Conservation (phyloP, 208 protist genomes). For the Lotmaria passim region DNA sequence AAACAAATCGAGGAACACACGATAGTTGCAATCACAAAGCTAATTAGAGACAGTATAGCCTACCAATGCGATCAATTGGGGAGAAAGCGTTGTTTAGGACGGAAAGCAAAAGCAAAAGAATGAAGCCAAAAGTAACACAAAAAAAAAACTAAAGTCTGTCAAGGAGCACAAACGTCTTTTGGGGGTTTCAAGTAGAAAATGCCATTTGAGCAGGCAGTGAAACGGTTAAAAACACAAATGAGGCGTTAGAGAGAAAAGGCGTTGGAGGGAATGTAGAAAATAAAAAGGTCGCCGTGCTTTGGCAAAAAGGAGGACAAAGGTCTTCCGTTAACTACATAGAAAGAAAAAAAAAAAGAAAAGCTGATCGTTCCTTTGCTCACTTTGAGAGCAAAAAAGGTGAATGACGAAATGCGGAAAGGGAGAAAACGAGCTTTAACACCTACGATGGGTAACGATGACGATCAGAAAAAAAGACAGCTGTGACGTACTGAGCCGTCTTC, state of each 20-base stretch:
- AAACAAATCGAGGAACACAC: background rate
- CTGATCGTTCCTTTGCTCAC: too few species aligned
- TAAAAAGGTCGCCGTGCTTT: background rate
- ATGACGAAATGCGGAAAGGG: too few species aligned
- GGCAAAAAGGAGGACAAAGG: constrained; percentile 8
- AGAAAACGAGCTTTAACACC: too few species aligned
- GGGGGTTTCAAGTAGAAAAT: too few species aligned
- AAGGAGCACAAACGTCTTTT: background rate
- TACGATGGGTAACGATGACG: too few species aligned
- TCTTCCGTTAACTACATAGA: too few species aligned
- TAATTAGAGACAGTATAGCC: background rate
- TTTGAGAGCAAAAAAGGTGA: too few species aligned
- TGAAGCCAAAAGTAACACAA: background rate
- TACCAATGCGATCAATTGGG: background rate
- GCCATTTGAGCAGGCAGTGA: too few species aligned
- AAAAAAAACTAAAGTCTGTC: constrained; percentile 4
- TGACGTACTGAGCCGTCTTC: too few species aligned
- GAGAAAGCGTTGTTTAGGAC: background rate
- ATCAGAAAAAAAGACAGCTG: background rate
- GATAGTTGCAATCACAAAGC: background rate
- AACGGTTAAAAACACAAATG: background rate
- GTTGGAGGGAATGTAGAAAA: background rate
- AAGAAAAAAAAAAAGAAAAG: too few species aligned
- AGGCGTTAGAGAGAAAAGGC: background rate
- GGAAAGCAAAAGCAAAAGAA: background rate